Conservation (phyloP, 495 filamentous ascomycete genomes). For the Lasiosphaeria ovina region DNA sequence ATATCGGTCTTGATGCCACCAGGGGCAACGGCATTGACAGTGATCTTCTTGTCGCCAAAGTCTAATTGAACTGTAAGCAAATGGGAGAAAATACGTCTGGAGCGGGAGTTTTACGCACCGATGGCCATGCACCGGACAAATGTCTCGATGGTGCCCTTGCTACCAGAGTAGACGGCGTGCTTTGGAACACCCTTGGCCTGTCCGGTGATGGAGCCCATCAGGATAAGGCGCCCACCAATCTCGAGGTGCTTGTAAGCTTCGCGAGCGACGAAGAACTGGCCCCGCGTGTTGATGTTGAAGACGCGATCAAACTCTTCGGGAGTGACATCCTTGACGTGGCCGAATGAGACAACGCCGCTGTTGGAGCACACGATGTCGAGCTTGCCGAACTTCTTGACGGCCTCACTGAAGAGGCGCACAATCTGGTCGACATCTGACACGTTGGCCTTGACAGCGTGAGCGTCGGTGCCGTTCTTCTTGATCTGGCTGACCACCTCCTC, state of each 20-base stretch:
- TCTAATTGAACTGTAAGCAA: constrained; percentile 23
- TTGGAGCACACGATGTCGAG: constrained; percentile 76
- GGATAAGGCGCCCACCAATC: constrained; percentile 60
- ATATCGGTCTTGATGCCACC: constrained; percentile 70
- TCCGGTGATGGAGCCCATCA: constrained; percentile 64
- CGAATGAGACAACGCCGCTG: constrained; percentile 62
- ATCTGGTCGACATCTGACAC: constrained; percentile 66
- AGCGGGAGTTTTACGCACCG: constrained; percentile 15
- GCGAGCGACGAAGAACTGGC: constrained; percentile 79
- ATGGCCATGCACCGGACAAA: constrained; percentile 38
- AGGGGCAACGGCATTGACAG: constrained; percentile 64
- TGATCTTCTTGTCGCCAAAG: constrained; percentile 49
- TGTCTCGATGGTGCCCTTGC: constrained; percentile 39
- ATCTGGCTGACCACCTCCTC: constrained; percentile 63
- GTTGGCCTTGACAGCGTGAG: constrained; percentile 72
- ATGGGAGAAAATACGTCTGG: neutral
- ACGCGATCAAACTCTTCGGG: constrained; percentile 73
- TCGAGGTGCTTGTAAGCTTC: constrained; percentile 62
- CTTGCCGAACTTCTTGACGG: constrained; percentile 56
- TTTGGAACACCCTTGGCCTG: constrained; percentile 61
- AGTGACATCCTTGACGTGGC: constrained; percentile 67
- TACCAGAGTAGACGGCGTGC: constrained; percentile 56
- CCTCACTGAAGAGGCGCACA: constrained; percentile 50
- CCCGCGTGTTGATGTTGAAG: constrained; percentile 74
- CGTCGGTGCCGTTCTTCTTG: constrained; percentile 53